A percentile compares a stretch with the other conserved stretches of the same genome.
phyloP scores from a whole-genome alignment of 495 filamentous ascomycete genomes.

The Penicillium cinerascens region DNA sequence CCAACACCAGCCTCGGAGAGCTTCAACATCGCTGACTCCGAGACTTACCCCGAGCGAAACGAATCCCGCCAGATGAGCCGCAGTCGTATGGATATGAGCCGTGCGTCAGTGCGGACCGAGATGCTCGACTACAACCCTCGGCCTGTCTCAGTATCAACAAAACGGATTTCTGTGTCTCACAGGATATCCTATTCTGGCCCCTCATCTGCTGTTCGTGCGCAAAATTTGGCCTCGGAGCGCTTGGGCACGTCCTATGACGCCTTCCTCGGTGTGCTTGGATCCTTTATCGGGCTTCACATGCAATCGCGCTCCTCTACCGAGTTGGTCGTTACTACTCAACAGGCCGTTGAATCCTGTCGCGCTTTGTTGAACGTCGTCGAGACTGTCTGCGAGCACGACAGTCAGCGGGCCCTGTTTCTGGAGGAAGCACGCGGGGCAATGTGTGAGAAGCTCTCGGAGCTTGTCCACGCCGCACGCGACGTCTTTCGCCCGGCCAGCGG shows the following conservation, averaged over 20 bases:
- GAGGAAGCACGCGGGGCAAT: constrained; percentile 70
- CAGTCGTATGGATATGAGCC: constrained; percentile 38
- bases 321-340: constrained; percentile 68
- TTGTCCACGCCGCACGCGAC: constrained; percentile 76
- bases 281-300: constrained; percentile 87
- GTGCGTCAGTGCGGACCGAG: constrained; percentile 39
- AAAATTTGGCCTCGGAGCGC: constrained; percentile 60
- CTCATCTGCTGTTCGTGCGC: constrained; percentile 40
- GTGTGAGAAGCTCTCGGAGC: constrained; percentile 72
- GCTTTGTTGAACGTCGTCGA: constrained; percentile 77
- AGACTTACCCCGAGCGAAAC: constrained; percentile 27
- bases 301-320: constrained; percentile 85
- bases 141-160: constrained; percentile 37
- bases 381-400: constrained; percentile 74
- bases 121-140: constrained; percentile 27
- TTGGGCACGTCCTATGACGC: constrained; percentile 75
- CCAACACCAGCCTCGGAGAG: constrained; percentile 69
- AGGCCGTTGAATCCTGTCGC: constrained; percentile 77
- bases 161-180: constrained; percentile 55
- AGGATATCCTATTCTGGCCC: constrained; percentile 51
- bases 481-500: constrained; percentile 60
- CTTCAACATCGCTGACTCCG: constrained; percentile 27
- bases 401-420: constrained; percentile 58
- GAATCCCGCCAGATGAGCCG: constrained; percentile 37
- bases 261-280: constrained; percentile 83